Percentiles rank a stretch among this genome's conserved stretches.
phyloP scores from a whole-genome alignment of 2,329 filamentous ascomycete genomes.

The Clonostachys rosea region DNA sequence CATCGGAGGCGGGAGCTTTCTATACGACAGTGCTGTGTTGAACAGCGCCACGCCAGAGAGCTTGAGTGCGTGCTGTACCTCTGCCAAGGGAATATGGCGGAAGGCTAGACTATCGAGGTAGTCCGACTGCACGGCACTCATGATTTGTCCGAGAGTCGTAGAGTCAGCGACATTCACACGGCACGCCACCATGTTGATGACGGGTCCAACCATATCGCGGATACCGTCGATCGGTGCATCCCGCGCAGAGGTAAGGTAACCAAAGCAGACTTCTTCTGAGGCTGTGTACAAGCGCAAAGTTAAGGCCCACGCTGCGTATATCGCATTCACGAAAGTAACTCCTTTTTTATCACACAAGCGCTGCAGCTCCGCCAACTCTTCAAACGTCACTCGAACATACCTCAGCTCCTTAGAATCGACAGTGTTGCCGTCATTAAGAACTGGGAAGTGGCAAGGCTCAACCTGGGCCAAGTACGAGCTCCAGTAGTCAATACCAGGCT shows the following conservation, averaged over 20 bases:
- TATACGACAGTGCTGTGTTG: slow-evolving; percentile 14
- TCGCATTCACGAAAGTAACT: slow-evolving; percentile 4
- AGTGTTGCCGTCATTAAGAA: background rate
- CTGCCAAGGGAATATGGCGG: slow-evolving; percentile 4
- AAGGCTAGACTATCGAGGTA: slow-evolving; percentile 1
- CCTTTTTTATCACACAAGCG: slow-evolving; percentile 1
- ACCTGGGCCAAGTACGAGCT: slow-evolving; percentile 7
- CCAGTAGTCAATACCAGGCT: slow-evolving; percentile 11
- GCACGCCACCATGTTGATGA: slow-evolving; percentile 53
- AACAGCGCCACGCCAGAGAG: slow-evolving; percentile 11
- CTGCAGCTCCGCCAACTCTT: slow-evolving; percentile 4
- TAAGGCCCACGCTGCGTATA: slow-evolving; percentile 13
- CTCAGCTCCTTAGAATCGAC: slow-evolving; percentile 7
- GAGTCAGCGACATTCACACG: slow-evolving; percentile 27
- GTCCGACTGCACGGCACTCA: slow-evolving; percentile 27
- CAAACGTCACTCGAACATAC: slow-evolving; percentile 10
- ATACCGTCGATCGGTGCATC: slow-evolving; percentile 42
- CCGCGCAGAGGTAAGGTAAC: slow-evolving; percentile 46
- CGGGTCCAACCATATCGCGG: slow-evolving; percentile 40
- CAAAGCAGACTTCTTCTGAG: slow-evolving; percentile 43
- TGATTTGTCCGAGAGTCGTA: slow-evolving; percentile 14
- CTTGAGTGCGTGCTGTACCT: slow-evolving; percentile 12
- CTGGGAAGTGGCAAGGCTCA: slow-evolving; percentile 12
- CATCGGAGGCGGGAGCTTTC: slow-evolving; percentile 5
- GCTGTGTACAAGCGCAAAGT: slow-evolving; percentile 29